Evolutionary conservation across 2,329 filamentous ascomycete species (phyloP), one percentile per base, ranked within the genome.

Genomic region (Elsinoe perseae): DNA sequence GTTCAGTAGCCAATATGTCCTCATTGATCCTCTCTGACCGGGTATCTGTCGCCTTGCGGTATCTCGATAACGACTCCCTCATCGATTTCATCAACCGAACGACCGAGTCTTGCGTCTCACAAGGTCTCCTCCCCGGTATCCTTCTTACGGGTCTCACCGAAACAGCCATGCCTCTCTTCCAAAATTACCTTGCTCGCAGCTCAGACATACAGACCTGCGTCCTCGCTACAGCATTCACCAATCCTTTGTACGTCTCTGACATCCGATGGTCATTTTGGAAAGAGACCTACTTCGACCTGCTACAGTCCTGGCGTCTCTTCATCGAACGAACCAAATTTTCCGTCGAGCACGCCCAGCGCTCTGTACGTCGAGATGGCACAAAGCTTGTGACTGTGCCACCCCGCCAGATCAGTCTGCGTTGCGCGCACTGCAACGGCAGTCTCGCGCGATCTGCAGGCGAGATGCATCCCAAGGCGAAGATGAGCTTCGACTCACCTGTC

Each of bases 181-280:
- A 87, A 59, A 81, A 82, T 52, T 89, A 90, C 69, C 79, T 93
- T 44, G 78, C 84, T 63, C 86, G 85, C 62, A 89, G 86, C 67
- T 79, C 83, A 65, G 88, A 92, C 68, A 78, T 88, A 21, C 89
- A 95, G 71, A 90, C 87, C 1, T 86, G 87, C 1, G 85, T 87
- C 0, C 76, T 93, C 1, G 80, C 89, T 58, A 80, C 87, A 57
- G 85, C 85, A 10, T 84, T 87, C 67, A 86, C 85, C 62, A 81
- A 83, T 57, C 88, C 88, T 0, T 79, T 83, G 7, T 92, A 89
- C 69, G 83, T 92, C 61, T 81, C 86, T 68, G 89, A 93, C 68
- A 75, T 85, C 42, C 84, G 89, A 61, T 89, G 85, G 71, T 77
- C 79, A 8, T 82, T 85, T 56, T 92, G 88, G 86, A 84, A 86